Conservation (phyloP, 768 basidiomycete species). For the Nevesoporus exiguus region DNA sequence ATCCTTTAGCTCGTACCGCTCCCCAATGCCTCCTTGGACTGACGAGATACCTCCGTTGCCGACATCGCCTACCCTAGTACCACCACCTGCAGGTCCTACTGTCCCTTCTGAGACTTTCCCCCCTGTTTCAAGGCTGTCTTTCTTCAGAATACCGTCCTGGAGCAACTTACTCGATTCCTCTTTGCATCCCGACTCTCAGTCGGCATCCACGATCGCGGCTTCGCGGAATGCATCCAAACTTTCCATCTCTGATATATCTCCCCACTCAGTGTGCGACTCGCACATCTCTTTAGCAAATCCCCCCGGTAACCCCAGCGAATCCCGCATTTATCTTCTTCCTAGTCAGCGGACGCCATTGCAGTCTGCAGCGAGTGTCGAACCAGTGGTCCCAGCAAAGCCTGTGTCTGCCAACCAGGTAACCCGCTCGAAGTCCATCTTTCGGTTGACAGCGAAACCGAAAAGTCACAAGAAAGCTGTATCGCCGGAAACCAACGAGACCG, state of each 20-base stretch:
- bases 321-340: too few relatives aligned
- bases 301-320: conserved; percentile 6
- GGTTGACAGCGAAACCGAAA: conserved; percentile 26
- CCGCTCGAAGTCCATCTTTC: conserved; percentile 31
- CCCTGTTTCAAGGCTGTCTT: conserved; percentile 1
- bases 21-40: conserved; percentile 9
- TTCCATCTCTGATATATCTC: conserved; percentile 14
- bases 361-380: conserved; percentile 23
- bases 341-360: too few relatives aligned
- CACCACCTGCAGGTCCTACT: background rate
- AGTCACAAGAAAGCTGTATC: too few relatives aligned
- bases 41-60: conserved; percentile 30
- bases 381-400: conserved; percentile 5
- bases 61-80: conserved; percentile 20
- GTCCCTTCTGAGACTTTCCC: conserved; percentile 4
- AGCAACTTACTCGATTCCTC: conserved; percentile 1
- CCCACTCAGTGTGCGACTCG: conserved; percentile 19
- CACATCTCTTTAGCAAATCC: conserved; percentile 12
- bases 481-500: conserved; percentile 13
- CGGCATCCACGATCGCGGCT: conserved; percentile 24
- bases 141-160: conserved; percentile 24
- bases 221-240: conserved; percentile 20
- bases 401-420: background rate
- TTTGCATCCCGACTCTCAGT: conserved; percentile 28
- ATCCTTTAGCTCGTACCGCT: conserved; percentile 27